These are phyloP conservation scores for Gamarada debralockiae DNA, from an alignment of 495 filamentous ascomycete genomes.

Conservation along the genomic window DNA sequence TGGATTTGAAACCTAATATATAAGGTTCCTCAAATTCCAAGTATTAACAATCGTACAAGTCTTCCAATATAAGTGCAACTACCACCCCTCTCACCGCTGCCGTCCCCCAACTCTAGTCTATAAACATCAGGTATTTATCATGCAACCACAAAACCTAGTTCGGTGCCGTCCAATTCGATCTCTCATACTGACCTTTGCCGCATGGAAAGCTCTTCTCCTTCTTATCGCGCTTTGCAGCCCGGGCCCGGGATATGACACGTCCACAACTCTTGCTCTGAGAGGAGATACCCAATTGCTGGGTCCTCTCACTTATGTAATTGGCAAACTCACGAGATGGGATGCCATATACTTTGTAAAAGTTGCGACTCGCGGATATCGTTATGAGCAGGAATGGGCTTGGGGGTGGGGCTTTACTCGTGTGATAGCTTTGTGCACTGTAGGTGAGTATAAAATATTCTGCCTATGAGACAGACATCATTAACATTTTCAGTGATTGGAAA, in stretches of 20 bases:
- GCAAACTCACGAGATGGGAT: conserved; percentile 81
- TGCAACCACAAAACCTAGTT: too few relatives aligned
- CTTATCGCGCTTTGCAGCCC: conserved; percentile 59
- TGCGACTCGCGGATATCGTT: conserved; percentile 68
- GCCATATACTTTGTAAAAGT: conserved; percentile 77
- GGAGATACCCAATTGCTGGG: conserved; percentile 50
- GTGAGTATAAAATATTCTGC: too few relatives aligned
- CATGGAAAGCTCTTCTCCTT: conserved; percentile 75
- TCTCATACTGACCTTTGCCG: conserved; percentile 33
- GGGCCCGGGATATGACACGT: conserved; percentile 85
- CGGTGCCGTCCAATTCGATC: conserved; percentile 14
- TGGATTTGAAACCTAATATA: too few relatives aligned
- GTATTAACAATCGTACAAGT: too few relatives aligned
- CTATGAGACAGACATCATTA: too few relatives aligned
- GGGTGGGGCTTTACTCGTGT: conserved; percentile 38
- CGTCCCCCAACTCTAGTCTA: too few relatives aligned
- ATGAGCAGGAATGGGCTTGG: conserved; percentile 98
- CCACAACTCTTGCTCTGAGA: conserved; percentile 55
- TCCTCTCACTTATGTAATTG: conserved; percentile 35
- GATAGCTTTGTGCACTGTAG: conserved; percentile 8
- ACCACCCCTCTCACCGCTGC: too few relatives aligned
- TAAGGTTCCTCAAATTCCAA: too few relatives aligned
- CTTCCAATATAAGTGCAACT: too few relatives aligned
- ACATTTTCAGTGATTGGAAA: conserved; percentile 4
- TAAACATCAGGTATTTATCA: too few relatives aligned